phyloP scores from a whole-genome alignment of 805 yeast genomes.

The Spathaspora passalidarum region DNA sequence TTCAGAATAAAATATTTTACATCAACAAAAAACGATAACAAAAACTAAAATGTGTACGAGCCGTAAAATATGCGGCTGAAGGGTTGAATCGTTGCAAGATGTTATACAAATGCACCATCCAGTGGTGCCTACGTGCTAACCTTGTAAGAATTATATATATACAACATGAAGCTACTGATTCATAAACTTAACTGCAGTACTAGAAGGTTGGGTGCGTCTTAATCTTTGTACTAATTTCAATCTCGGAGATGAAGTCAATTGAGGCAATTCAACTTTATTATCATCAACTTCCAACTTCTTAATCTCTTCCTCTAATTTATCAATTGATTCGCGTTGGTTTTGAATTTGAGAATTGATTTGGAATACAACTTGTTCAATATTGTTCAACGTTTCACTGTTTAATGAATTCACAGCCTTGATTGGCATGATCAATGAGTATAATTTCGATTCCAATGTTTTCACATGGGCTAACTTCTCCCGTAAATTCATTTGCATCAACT shows the following conservation, averaged over 20 bases:
- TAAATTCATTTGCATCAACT: slow-evolving; percentile 20
- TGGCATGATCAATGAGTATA: slow-evolving; percentile 27
- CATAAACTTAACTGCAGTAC: not conserved
- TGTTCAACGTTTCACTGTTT: slow-evolving; percentile 17
- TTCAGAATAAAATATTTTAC: too few species aligned
- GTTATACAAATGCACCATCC: too few species aligned
- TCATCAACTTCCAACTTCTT: slow-evolving; percentile 3
- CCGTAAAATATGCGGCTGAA: too few species aligned
- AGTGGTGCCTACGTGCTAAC: too few species aligned
- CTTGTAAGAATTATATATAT: not conserved
- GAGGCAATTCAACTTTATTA: not conserved
- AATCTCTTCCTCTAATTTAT: slow-evolving; percentile 11
- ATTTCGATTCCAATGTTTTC: slow-evolving; percentile 19
- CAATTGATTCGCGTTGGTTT: slow-evolving; percentile 12
- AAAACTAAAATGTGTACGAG: too few species aligned
- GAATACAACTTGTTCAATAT: slow-evolving; percentile 26
- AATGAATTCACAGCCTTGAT: slow-evolving; percentile 24
- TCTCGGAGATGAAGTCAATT: not conserved
- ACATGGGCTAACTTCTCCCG: slow-evolving; percentile 25
- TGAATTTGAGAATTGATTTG: slow-evolving; percentile 22
- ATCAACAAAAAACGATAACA: too few species aligned
- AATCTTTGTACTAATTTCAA: slow-evolving; percentile 6
- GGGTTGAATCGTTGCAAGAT: too few species aligned
- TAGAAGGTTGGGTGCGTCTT: not conserved
- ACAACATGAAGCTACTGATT: not conserved